A percentile compares a stretch with the other conserved stretches of the same genome.
These are phyloP conservation scores for Amauroascus verrucosus DNA, from an alignment of 2,329 filamentous ascomycete species.

Conservation along the genomic window DNA sequence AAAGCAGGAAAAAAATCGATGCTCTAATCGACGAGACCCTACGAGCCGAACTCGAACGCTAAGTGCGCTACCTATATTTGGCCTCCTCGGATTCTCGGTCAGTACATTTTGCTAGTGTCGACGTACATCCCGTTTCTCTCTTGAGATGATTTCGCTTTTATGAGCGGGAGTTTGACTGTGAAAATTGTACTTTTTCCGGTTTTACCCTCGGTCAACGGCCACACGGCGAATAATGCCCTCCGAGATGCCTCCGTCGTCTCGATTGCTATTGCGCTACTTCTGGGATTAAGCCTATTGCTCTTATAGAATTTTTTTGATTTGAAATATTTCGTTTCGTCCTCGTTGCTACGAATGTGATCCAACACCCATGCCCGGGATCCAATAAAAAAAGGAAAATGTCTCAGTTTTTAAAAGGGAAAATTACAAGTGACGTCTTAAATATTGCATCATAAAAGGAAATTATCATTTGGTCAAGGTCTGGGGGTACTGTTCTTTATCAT, in stretches of 20 bases:
- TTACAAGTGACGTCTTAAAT: background rate
- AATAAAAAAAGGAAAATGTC: background rate
- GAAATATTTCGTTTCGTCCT: constrained; percentile 4
- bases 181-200: background rate
- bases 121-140: background rate
- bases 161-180: background rate
- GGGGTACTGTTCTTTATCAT: background rate
- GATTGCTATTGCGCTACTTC: background rate
- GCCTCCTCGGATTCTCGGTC: background rate
- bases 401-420: background rate
- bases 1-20: constrained; percentile 48
- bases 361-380: background rate
- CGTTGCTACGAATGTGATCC: background rate
- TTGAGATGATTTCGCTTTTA: background rate
- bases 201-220: background rate
- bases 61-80: constrained; percentile 17
- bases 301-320: constrained; percentile 2
- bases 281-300: background rate
- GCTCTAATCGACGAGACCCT: constrained; percentile 44
- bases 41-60: constrained; percentile 43
- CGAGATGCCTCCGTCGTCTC: background rate
- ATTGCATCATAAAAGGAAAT: constrained; percentile 10
- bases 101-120: background rate
- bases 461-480: background rate
- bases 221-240: background rate